Base-by-base conservation (phyloP, 495 filamentous ascomycete genomes). In the Talaromyces adpressus region DNA sequence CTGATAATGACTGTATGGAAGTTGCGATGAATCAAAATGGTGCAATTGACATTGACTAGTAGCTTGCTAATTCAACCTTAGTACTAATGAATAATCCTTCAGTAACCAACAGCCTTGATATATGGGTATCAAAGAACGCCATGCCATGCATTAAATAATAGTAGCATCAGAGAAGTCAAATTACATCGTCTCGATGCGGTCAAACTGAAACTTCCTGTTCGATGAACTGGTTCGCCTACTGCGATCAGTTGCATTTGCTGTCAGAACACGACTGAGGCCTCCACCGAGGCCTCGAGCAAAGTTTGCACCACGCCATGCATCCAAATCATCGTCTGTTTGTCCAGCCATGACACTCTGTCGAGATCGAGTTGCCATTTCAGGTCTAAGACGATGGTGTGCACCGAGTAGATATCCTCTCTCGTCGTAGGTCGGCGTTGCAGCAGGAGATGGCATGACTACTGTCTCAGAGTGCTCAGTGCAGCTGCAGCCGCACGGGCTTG, bases 401-500 rank as follows among this genome's bases (percentile, higher is more conserved):
- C 41, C 25, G 25, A 62, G 14, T n/a, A 52, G 22, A 20, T 62
- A 14, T 5, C 39, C 45, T 39, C 7, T 52, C 22, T 52, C 45
- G 8, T 62, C 41, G 23, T 62, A 23, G 9, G n/a, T 39, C 7
- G 59, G 59, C 6, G 59, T 61, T 51, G n/a, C 34, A 16, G 41
- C 27, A 2, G 60, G 36, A 20, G 23, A 63, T 18, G 58, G 52
- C 36, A 61, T 39, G 60, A 63, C 18, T 7, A 62, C 60, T n/a
- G 41, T 52, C 45, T 62, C 45, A 4, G 60, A 62, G 32, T 81
- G 73, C 20, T 81, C 75, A 14, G 77, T 72, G 71, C 81, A 84
- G 61, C 67, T 75, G 45, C 81, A 84, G 57, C 81, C 81, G 63
- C 81, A 84, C 18, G 79, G 80, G 3, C 70, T 77, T 3, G 80